Percentiles rank a stretch among this genome's conserved stretches.
phyloP scores from a whole-genome alignment of 2,329 filamentous ascomycete genomes.

The Colletotrichum sp. region DNA sequence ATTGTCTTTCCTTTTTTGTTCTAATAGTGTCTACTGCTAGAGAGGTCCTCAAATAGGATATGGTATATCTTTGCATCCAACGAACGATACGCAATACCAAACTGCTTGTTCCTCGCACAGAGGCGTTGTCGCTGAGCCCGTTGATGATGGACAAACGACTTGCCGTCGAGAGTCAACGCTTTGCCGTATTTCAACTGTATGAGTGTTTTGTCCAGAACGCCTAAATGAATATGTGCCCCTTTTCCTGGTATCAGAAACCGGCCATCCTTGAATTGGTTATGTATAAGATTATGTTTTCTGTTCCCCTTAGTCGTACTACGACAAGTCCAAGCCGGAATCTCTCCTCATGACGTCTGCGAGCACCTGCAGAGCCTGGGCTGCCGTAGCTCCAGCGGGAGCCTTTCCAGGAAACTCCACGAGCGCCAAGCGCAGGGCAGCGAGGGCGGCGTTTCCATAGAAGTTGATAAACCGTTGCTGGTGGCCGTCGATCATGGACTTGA shows the following conservation, averaged over 20 bases:
- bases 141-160: neutral
- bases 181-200: neutral
- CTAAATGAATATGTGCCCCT: neutral
- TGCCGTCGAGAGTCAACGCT: neutral
- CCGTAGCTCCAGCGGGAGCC: constrained; percentile 51
- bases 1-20: neutral
- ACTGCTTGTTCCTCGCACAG: neutral
- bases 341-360: constrained; percentile 58
- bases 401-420: constrained; percentile 75
- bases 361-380: constrained; percentile 57
- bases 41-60: neutral
- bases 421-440: constrained; percentile 73
- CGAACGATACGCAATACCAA: constrained; percentile 3
- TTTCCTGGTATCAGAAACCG: neutral
- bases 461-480: constrained; percentile 77
- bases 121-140: neutral
- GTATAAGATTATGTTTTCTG: constrained; percentile 12
- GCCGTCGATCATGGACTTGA: constrained; percentile 74
- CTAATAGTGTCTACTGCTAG: neutral
- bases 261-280: neutral
- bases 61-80: constrained; percentile 4
- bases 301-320: constrained; percentile 23
- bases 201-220: constrained; percentile 5
- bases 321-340: constrained; percentile 54
- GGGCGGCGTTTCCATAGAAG: constrained; percentile 80